Base-by-base conservation (phyloP, 1,284 basidiomycete species). In the Leccinum griseonigrum region DNA sequence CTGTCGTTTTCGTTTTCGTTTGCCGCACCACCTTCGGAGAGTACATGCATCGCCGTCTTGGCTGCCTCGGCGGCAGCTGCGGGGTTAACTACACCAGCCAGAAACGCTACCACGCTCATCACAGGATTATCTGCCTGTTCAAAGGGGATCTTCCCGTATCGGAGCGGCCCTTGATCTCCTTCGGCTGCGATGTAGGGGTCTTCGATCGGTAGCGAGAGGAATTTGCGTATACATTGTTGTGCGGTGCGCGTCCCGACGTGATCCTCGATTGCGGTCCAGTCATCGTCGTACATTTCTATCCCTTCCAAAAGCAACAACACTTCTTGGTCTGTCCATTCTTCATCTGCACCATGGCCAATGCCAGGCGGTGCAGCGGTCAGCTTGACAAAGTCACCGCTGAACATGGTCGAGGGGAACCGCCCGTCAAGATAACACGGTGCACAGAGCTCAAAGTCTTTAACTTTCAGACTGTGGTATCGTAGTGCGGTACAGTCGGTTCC, bases 221-320 rank as follows among this genome's bases (percentile, higher is more conserved):
- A 99, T 73, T 95, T 93, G 68, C 91, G 88, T 68, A 99, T 92
- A 74, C 97, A 98, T 76, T 97, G 94, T 72, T 98, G 95, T 43
- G 95, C 90, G 16, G 89, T 89, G 54, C 95, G 84, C 26, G 94
- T 94, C 13, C 90, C 92, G 54, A 99, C 95, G 73, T 99, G 96
- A 67, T 94, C 90, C 64, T 95, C 90, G 62, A 99, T 89, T 40
- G 87, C 85, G 31, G 87, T 88, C 97, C 96, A 99, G 73, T 98
- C 97, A 72, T 98, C 97, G 67, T 98, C 94, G 75, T 90, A 95
- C 94, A 99, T 97, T 77, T 99, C 97, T 57, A 99, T 86, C 16
- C 91, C 97, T 76, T 99, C 97, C 18, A 99, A 83, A 14, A 99
- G 81, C 2, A 94, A 78, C 13, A 99, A 77, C 18, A 91, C 84